Conservation (phyloP, 2,329 filamentous ascomycete species). For the Passalora sequoiae region DNA sequence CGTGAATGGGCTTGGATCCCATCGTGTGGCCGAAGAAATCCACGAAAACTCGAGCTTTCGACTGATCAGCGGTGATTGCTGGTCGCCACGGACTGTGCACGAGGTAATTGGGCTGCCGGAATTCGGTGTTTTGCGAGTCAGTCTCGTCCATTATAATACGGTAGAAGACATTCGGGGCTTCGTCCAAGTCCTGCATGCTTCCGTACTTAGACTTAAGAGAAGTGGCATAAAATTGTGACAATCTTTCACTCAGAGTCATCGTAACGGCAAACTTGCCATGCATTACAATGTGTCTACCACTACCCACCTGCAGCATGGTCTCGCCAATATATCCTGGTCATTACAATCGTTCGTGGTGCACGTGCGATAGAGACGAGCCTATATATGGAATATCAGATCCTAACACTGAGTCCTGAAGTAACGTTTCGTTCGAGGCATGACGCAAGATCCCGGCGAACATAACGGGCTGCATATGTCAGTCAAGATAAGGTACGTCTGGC, state of each 20-base stretch:
- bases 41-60: conserved; percentile 7
- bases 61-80: conserved; percentile 8
- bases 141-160: conserved; percentile 9
- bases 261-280: background rate
- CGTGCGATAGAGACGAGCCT: no score
- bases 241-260: background rate
- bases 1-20: conserved; percentile 1
- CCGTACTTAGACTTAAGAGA: conserved; percentile 6
- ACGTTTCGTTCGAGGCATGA: no score
- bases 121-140: conserved; percentile 4
- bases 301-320: no score
- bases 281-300: background rate
- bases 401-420: no score
- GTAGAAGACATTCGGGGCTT: conserved; percentile 4
- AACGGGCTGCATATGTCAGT: no score
- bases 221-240: background rate
- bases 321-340: no score
- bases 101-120: conserved; percentile 6
- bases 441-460: no score
- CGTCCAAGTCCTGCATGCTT: conserved; percentile 2
- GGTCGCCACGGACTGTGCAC: conserved; percentile 8
- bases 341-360: no score
- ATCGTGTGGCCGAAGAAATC: conserved; percentile 4
- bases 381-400: no score
- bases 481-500: no score